phyloP scores from a whole-genome alignment of 345 rosid genomes.

The Ceriops zippeliana region DNA sequence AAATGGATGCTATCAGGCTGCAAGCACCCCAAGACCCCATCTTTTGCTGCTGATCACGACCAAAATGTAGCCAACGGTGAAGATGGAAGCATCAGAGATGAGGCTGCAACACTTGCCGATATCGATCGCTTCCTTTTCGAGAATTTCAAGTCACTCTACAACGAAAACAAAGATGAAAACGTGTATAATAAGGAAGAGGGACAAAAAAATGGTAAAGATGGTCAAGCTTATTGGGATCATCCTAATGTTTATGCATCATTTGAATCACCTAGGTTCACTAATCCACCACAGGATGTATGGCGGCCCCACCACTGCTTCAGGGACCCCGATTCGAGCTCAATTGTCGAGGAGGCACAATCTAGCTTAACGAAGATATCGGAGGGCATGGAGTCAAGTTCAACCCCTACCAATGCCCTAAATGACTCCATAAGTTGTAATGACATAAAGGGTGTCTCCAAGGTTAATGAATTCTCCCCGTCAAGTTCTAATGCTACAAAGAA shows the following conservation, averaged over 20 bases:
- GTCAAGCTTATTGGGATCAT: not conserved
- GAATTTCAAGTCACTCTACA: slow-evolving; percentile 77
- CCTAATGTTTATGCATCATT: too few species aligned
- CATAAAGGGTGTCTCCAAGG: too few species aligned
- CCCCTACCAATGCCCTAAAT: slow-evolving; percentile 13
- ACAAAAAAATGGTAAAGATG: not conserved
- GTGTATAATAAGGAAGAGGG: not conserved
- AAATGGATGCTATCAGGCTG: too few species aligned
- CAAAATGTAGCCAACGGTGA: slow-evolving; percentile 1
- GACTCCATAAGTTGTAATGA: too few species aligned
- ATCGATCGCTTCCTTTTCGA: slow-evolving; percentile 75
- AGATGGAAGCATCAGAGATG: slow-evolving; percentile 7
- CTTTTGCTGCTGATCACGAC: slow-evolving; percentile 39
- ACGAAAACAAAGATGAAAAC: slow-evolving; percentile 26
- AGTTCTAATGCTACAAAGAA: not conserved
- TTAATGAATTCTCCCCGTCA: not conserved
- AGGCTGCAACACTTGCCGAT: slow-evolving; percentile 69
- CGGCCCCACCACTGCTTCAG: slow-evolving; percentile 49
- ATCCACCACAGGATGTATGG: slow-evolving; percentile 27
- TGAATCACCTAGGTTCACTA: slow-evolving; percentile 22
- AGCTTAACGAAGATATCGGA: slow-evolving; percentile 26
- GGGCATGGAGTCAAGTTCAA: slow-evolving; percentile 31
- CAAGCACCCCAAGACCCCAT: slow-evolving; percentile 62
- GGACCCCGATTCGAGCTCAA: slow-evolving; percentile 22
- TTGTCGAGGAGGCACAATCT: slow-evolving; percentile 9